Conservation (phyloP, 495 filamentous ascomycete species). For the Tetracladium setigerum region DNA sequence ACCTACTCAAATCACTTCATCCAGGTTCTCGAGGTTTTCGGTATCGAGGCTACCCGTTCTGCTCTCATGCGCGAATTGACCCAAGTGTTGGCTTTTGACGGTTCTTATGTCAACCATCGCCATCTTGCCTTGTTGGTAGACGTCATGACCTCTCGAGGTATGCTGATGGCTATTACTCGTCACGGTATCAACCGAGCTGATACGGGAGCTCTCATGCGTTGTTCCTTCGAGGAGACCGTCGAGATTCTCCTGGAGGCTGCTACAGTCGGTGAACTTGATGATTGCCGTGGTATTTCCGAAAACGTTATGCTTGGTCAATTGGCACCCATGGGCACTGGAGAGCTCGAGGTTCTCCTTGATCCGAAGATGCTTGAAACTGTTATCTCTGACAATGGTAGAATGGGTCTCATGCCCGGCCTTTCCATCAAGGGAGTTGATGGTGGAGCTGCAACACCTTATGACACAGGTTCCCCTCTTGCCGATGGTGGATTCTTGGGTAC, state of each 20-base stretch:
- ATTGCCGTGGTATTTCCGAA: constrained; percentile 95
- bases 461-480: constrained; percentile 79
- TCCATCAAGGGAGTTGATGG: constrained; percentile 65
- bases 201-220: constrained; percentile 97
- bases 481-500: constrained; percentile 70
- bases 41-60: constrained; percentile 87
- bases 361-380: constrained; percentile 93
- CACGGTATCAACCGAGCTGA: constrained; percentile 98
- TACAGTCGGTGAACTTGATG: constrained; percentile 87
- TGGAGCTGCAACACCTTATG: constrained; percentile 91
- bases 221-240: constrained; percentile 98
- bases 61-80: constrained; percentile 83
- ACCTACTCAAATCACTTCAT: constrained; percentile 94
- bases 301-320: constrained; percentile 98
- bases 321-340: constrained; percentile 91
- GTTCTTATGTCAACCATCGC: constrained; percentile 98
- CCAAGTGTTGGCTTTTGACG: constrained; percentile 89
- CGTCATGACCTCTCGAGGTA: constrained; percentile 93
- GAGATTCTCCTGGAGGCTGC: constrained; percentile 96
- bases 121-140: constrained; percentile 95
- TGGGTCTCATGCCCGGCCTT: constrained; percentile 69
- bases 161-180: constrained; percentile 90
- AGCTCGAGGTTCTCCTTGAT: constrained; percentile 87
- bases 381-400: constrained; percentile 78
- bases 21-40: constrained; percentile 87